These are phyloP conservation scores for Volvox reticuliferus DNA, from an alignment of 139 green algal species.

Conservation along the genomic window DNA sequence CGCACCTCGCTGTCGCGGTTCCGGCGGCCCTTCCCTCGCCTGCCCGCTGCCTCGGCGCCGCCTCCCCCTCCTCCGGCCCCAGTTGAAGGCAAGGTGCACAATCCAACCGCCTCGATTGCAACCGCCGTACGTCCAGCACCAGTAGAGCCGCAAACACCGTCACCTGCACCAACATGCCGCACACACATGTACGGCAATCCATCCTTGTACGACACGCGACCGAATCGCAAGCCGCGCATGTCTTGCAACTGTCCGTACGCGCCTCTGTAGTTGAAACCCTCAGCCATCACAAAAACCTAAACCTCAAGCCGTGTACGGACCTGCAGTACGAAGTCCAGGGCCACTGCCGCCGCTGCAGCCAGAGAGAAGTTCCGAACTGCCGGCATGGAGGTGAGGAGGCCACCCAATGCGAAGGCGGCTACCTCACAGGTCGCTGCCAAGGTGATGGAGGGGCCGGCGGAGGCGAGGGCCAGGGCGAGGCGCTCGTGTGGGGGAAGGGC, in stretches of 20 bases:
- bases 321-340: conserved; percentile 89
- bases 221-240: too few species aligned
- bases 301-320: conserved; percentile 48
- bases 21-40: not conserved
- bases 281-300: too few species aligned
- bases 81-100: conserved; percentile 68
- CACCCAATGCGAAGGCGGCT: conserved; percentile 83
- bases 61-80: not conserved
- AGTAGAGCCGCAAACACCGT: conserved; percentile 88
- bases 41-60: not conserved
- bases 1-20: not conserved
- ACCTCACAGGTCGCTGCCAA: conserved; percentile 84
- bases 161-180: conserved; percentile 62
- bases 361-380: conserved; percentile 90
- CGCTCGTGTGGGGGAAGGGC: conserved; percentile 70
- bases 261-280: too few species aligned
- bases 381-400: conserved; percentile 82
- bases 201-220: too few species aligned
- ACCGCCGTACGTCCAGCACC: conserved; percentile 74
- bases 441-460: conserved; percentile 88
- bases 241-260: too few species aligned
- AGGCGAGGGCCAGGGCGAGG: conserved; percentile 77
- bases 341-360: conserved; percentile 84
- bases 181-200: not conserved
- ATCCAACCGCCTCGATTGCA: conserved; percentile 74